Conservation (phyloP, 2,329 filamentous ascomycete genomes). For the Botryotinia globosa region DNA sequence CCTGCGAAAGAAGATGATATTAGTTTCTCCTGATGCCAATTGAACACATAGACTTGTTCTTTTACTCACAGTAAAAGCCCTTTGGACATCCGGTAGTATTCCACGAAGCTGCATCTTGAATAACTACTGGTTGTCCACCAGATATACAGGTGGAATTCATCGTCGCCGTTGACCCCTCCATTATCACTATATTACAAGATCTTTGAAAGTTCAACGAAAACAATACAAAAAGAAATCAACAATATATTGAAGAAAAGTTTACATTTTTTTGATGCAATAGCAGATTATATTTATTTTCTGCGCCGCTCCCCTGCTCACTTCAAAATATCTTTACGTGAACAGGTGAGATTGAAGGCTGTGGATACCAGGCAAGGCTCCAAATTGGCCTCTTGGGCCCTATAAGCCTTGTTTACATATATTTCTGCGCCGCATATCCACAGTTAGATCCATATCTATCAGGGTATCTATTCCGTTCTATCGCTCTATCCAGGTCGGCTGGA, state of each 20-base stretch:
- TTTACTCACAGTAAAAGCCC: conserved; percentile 16
- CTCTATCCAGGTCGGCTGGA: neutral
- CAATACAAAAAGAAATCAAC: neutral
- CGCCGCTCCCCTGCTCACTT: neutral
- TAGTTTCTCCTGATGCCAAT: neutral
- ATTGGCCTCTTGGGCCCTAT: neutral
- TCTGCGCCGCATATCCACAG: conserved; percentile 10
- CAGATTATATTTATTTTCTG: neutral
- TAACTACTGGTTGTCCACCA: conserved; percentile 10
- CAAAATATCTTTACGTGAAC: conserved; percentile 11
- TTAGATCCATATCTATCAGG: conserved; percentile 1
- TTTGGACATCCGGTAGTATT: conserved; percentile 11
- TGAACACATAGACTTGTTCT: neutral
- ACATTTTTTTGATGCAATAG: neutral
- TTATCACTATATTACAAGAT: neutral
- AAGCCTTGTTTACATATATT: conserved; percentile 5
- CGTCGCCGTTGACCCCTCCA: neutral
- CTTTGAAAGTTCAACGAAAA: neutral
- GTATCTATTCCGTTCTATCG: neutral
- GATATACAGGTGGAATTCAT: conserved; percentile 17
- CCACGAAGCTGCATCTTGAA: conserved; percentile 16
- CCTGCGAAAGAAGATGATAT: conserved; percentile 1
- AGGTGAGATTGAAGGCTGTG: conserved; percentile 7
- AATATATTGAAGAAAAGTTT: neutral
- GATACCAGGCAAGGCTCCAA: neutral